A percentile compares a stretch with the other conserved stretches of the same genome.
Evolutionary conservation across 2,329 filamentous ascomycete genomes (phyloP).

Genomic region (Neofusicoccum sp.): DNA sequence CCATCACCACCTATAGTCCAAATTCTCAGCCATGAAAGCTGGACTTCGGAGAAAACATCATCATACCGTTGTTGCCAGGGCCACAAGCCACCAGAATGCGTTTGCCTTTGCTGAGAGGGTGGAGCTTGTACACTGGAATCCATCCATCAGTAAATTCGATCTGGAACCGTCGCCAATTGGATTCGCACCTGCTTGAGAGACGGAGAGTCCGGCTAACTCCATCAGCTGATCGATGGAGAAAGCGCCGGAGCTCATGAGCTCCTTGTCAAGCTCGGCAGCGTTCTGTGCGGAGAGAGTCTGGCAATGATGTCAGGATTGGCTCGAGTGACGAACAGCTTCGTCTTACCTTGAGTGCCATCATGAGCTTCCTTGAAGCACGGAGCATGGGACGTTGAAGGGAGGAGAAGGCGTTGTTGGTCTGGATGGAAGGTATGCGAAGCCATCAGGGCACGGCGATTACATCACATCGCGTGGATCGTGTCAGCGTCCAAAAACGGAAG

Average conservation of each 20-base stretch:
- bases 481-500: conserved; percentile 1
- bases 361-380: conserved; percentile 4
- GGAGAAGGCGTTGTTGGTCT: neutral
- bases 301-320: neutral
- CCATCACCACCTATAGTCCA: conserved; percentile 76
- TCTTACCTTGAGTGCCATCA: conserved; percentile 32
- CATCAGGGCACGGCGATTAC: conserved; percentile 30
- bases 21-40: neutral
- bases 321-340: neutral
- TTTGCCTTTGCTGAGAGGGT: conserved; percentile 71
- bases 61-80: conserved; percentile 65
- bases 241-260: conserved; percentile 85
- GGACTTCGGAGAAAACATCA: neutral
- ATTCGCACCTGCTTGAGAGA: conserved; percentile 77
- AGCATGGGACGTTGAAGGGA: neutral
- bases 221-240: conserved; percentile 97
- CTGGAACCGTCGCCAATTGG: conserved; percentile 25
- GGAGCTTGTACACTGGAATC: conserved; percentile 75
- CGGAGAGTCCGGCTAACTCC: conserved; percentile 91
- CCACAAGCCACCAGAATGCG: conserved; percentile 88
- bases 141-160: neutral
- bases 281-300: conserved; percentile 87
- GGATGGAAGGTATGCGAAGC: neutral
- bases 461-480: conserved; percentile 30
- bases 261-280: conserved; percentile 85